phyloP scores from a whole-genome alignment of 371 early-diverging fungal genomes.

The Rhizopus microsporus region DNA sequence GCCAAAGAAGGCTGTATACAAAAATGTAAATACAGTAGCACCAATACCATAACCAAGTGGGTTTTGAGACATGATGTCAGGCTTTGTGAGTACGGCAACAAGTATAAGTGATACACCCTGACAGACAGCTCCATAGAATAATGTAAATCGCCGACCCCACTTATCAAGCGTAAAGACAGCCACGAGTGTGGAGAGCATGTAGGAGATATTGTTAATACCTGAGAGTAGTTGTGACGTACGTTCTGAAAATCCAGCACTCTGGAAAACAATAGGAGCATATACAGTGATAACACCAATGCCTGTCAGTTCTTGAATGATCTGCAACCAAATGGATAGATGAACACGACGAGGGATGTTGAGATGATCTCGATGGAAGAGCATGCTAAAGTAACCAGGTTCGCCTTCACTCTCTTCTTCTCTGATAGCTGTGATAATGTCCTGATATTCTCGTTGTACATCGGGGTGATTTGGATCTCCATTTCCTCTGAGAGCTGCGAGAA shows the following conservation, averaged over 20 bases:
- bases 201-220: conserved; percentile 39
- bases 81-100: conserved; percentile 41
- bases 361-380: conserved; percentile 37
- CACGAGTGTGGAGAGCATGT: conserved; percentile 40
- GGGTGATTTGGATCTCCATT: conserved; percentile 37
- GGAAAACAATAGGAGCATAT: conserved; percentile 41
- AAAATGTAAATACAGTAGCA: conserved; percentile 38
- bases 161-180: conserved; percentile 42
- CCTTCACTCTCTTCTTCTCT: conserved; percentile 33
- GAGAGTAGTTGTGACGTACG: conserved; percentile 38
- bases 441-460: conserved; percentile 34
- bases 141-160: conserved; percentile 41
- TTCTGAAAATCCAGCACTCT: conserved; percentile 33
- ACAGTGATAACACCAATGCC: conserved; percentile 48
- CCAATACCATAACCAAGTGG: conserved; percentile 33
- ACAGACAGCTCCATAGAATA: conserved; percentile 41
- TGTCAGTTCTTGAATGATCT: conserved; percentile 45
- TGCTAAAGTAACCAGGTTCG: conserved; percentile 38
- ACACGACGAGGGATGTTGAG: conserved; percentile 47
- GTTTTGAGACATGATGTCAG: conserved; percentile 33
- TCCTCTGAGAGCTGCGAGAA: conserved; percentile 43
- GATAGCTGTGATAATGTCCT: conserved; percentile 32
- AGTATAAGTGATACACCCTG: conserved; percentile 40
- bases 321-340: conserved; percentile 44
- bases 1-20: conserved; percentile 41